A percentile compares a stretch with the other conserved stretches of the same genome.
These are phyloP conservation scores for Amaranthus hypochondriacus DNA, from an alignment of 148 eudicot species.

Conservation along the genomic window DNA sequence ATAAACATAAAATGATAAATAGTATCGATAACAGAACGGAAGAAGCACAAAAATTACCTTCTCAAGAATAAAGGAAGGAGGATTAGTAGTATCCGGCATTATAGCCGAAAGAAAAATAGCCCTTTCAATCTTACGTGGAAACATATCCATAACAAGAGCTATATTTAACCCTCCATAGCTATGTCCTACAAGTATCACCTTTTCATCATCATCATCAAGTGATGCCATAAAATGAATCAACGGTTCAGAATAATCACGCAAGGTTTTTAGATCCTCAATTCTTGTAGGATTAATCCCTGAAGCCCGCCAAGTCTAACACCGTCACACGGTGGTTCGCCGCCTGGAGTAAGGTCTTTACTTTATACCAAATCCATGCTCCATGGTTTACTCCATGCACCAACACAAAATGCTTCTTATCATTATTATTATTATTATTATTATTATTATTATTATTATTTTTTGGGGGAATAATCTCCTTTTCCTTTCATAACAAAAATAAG, in stretches of 20 bases:
- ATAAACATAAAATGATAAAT: too few relatives aligned
- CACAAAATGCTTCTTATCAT: slow-evolving; percentile 31
- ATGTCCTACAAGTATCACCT: slow-evolving; percentile 21
- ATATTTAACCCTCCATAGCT: slow-evolving; percentile 17
- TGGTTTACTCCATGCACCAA: slow-evolving; percentile 43
- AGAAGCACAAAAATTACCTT: slow-evolving; percentile 1
- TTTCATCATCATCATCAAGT: slow-evolving; percentile 1
- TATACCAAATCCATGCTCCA: slow-evolving; percentile 52
- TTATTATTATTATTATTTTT: too few relatives aligned
- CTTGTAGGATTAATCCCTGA: slow-evolving; percentile 26
- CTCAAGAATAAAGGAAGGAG: slow-evolving; percentile 12
- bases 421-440: background rate
- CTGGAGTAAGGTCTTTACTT: slow-evolving; percentile 26
- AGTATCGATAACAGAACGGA: too few relatives aligned
- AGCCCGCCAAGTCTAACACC: slow-evolving; percentile 32
- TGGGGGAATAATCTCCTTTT: too few relatives aligned
- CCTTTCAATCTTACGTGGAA: slow-evolving; percentile 11
- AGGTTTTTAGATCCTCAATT: slow-evolving; percentile 19
- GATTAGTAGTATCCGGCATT: slow-evolving; percentile 13
- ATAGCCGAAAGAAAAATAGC: slow-evolving; percentile 18
- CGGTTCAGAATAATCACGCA: slow-evolving; percentile 14
- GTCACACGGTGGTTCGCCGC: slow-evolving; percentile 31
- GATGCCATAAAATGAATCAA: background rate
- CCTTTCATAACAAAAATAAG: too few relatives aligned
- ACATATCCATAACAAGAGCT: slow-evolving; percentile 2